Conservation (phyloP, 805 yeast species). For the Nakazawaea holstii region DNA sequence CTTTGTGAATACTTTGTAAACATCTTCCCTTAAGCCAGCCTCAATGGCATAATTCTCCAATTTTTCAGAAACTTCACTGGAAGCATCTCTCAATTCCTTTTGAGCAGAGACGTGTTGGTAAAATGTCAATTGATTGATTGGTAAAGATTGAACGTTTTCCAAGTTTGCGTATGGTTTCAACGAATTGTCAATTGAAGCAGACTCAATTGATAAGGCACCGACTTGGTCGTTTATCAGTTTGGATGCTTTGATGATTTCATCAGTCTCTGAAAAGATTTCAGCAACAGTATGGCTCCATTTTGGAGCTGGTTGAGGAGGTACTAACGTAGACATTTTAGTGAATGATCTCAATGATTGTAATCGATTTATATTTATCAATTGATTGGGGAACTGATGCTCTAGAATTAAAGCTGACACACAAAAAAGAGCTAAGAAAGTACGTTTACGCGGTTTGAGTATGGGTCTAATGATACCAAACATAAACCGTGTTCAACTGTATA, state of each 20-base stretch:
- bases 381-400: background rate
- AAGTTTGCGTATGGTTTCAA: conserved; percentile 46
- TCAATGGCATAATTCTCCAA: conserved; percentile 58
- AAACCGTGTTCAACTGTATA: background rate
- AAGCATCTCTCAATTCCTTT: conserved; percentile 66
- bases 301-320: conserved; percentile 37
- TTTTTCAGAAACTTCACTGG: conserved; percentile 55
- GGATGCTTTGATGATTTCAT: conserved; percentile 37
- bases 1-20: conserved; percentile 52
- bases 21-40: conserved; percentile 58
- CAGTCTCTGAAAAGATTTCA: conserved; percentile 36
- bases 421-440: background rate
- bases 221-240: conserved; percentile 46
- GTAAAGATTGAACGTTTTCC: conserved; percentile 42
- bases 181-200: conserved; percentile 52
- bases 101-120: conserved; percentile 67
- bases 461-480: background rate
- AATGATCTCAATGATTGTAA: background rate
- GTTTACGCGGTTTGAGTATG: background rate
- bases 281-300: conserved; percentile 58
- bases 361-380: background rate
- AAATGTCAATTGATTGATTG: conserved; percentile 52
- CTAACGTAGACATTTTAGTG: background rate
- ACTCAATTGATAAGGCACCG: conserved; percentile 32
- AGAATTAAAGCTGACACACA: background rate